Conservation (phyloP, 2,329 filamentous ascomycete genomes). For the Aspergillus fumigatus region DNA sequence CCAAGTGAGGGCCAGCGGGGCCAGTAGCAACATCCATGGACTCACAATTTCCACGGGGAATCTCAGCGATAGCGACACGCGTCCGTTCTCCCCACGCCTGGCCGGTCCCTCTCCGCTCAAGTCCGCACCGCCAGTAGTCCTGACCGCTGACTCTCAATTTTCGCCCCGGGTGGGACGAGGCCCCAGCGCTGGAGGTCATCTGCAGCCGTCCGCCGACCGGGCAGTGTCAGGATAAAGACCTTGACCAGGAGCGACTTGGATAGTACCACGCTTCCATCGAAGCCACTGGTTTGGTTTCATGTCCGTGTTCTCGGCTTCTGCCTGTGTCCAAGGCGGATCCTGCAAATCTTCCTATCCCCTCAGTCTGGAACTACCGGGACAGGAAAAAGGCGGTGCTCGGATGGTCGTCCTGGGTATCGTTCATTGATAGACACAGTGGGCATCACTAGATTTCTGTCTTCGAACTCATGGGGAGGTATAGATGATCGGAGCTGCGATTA, state of each 20-base stretch:
- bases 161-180: conserved; percentile 15
- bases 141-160: conserved; percentile 24
- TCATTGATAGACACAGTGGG: neutral
- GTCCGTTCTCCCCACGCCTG: conserved; percentile 14
- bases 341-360: neutral
- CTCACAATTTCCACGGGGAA: conserved; percentile 28
- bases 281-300: conserved; percentile 10
- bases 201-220: conserved; percentile 16
- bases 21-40: conserved; percentile 22
- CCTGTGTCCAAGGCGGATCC: neutral
- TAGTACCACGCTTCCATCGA: neutral
- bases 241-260: conserved; percentile 2
- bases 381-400: neutral
- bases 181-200: conserved; percentile 26
- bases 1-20: conserved; percentile 29
- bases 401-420: neutral
- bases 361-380: neutral
- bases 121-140: conserved; percentile 29
- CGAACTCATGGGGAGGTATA: neutral
- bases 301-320: neutral
- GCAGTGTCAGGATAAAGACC: conserved; percentile 5
- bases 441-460: neutral
- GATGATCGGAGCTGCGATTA: conserved; percentile 3
- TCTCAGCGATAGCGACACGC: conserved; percentile 25
- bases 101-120: conserved; percentile 22